Evolutionary conservation across 2,329 filamentous ascomycete genomes (phyloP).

Genomic region (Arthrobotrys sphaeroides): DNA sequence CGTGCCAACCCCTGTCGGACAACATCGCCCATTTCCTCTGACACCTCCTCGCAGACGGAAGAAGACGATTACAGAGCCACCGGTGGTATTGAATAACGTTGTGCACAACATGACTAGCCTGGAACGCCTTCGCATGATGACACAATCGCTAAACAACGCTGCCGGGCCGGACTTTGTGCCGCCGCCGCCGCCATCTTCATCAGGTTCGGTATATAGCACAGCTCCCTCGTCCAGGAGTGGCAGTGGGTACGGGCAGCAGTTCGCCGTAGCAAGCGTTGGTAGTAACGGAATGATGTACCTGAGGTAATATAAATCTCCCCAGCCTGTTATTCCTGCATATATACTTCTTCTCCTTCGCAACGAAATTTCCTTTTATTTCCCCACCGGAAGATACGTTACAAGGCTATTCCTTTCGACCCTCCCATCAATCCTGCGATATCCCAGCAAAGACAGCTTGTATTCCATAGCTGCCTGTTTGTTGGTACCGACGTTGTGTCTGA

Average conservation of each 20-base stretch:
- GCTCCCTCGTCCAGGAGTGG: conserved; percentile 49
- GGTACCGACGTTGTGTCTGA: conserved; percentile 12
- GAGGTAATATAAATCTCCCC: conserved; percentile 42
- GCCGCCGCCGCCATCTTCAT: conserved; percentile 49
- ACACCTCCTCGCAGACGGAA: conserved; percentile 52
- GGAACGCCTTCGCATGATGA: conserved; percentile 54
- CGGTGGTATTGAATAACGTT: conserved; percentile 47
- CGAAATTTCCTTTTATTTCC: conserved; percentile 1
- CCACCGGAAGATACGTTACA: not conserved
- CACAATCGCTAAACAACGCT: conserved; percentile 46
- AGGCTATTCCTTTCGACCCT: not conserved
- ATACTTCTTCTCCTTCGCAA: too few relatives aligned
- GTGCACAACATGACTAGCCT: conserved; percentile 54
- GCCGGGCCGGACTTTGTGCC: conserved; percentile 41
- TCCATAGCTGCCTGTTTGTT: conserved; percentile 40
- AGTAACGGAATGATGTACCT: conserved; percentile 55
- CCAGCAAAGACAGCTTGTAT: not conserved
- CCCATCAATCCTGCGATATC: conserved; percentile 9
- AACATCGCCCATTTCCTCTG: conserved; percentile 37
- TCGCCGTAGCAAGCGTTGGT: conserved; percentile 52
- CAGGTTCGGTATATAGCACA: conserved; percentile 45
- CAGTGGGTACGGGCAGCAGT: conserved; percentile 47
- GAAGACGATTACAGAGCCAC: conserved; percentile 52
- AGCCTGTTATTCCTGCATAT: conserved; percentile 13
- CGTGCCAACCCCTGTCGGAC: not conserved